Evolutionary conservation across 768 basidiomycete genomes (phyloP), one percentile per base, ranked within the genome.

Genomic region (Suillus hirtellus): DNA sequence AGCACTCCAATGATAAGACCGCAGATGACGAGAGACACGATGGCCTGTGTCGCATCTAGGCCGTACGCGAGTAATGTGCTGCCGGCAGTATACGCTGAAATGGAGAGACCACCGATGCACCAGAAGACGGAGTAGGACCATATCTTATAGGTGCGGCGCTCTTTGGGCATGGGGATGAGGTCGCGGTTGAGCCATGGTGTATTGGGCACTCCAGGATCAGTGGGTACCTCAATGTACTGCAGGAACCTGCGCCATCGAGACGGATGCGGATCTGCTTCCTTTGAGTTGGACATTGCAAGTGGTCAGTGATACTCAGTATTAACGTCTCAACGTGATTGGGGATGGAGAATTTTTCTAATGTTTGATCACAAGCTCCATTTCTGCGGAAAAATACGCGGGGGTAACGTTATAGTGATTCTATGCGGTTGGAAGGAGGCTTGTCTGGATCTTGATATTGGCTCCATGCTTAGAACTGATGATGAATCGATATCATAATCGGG

Each of bases 91-190:
- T 68, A 68, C 27, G 56, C 66, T 44, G 62, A 60, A 46, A 67
- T 68, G 56, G 63, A 67, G 60, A 68, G 63, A 38, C 68, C 68
- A 52, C 62, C 53, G 60, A 67, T 68, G 31, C 70, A 66, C 71
- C 71, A 72, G 61, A 70, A 73, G 43, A 70, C 68, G 54, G 69
- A 68, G 65, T 68, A 75, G 54, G 66, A 67, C 62, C 67, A 66
- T 62, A 66, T 69, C 27, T 59, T 66, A 64, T 75, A 76, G 40
- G 70, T 75, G 47, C 75, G 66, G 53, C 68, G 60, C 35, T 75
- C 61, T 24, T 60, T 64, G 40, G 74, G 71, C 52, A 68, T 68
- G 27, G 71, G 69, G 59, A 71, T 72, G 59, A 73, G 64, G 53
- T 73, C 68, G 40, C 69, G 60, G 60, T 72, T 68, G 47, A 64